Evolutionary conservation across 805 yeast species (phyloP), one percentile per base, ranked within the genome.

Genomic region (Candida orba): DNA sequence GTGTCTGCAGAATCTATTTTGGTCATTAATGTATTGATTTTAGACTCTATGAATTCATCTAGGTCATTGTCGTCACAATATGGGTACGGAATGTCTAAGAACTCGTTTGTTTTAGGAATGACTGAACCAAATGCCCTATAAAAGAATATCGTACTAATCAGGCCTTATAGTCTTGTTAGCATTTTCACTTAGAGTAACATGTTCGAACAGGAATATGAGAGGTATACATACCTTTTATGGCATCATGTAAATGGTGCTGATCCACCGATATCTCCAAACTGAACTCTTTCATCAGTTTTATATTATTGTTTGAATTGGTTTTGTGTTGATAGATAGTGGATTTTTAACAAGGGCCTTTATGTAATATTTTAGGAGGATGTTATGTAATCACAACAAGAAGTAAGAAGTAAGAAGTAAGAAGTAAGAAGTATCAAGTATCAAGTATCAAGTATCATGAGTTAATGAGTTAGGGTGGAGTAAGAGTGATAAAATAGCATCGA

Each of bases 61-160:
- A 81, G 58, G n/a, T 71, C 78, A 0, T 76, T 70, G 43, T 68
- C 57, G 27, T 67, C 71, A 4, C 60, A 65, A 51, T 68, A 65
- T 0, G 84, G 81, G 52, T 81, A 84, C 5, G 85, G 71, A 3
- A 81, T 67, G 15, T 74, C 80, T 9, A 75, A 59, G 41, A 79
- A 77, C 48, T 78, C 81, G n/a, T 65, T 62, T 4, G 76, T 71
- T 14, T 65, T 59, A 2, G 90, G 88, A 2, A 64, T 59, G 15
- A 82, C 66, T 1, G 80, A 71, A 0, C 90, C 91, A 56, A 85
- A 78, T 24, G 82, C 64, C 36, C 95, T 64, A 43, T 79, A 76
- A 59, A 84, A 84, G 57, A 84, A 75, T 17, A 84, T 76, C 2
- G 85, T 67, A 67, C 85, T 79, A 43, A 85, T 58, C 24, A 82